Percentiles rank a stretch among this genome's conserved stretches.
Evolutionary conservation across 2,329 filamentous ascomycete species (phyloP).

Genomic region (Trichoderma hamatum): DNA sequence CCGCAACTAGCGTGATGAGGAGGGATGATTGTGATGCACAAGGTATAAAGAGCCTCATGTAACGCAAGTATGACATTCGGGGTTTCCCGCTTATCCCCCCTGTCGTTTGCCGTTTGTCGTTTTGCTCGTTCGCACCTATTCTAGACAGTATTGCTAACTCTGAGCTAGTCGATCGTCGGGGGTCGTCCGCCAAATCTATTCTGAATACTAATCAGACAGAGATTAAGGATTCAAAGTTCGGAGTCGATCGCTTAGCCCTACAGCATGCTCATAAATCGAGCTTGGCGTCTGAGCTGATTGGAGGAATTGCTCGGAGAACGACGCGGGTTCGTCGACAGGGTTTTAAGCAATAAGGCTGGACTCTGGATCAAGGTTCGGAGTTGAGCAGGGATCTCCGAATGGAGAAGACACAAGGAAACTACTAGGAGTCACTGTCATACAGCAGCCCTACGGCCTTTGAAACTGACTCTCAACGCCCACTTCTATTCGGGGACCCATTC

Average conservation of each 20-base stretch:
- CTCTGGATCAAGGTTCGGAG: not conserved
- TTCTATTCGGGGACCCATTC: not conserved
- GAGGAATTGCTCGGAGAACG: not conserved
- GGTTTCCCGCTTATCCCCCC: not conserved
- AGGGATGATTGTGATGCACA: not conserved
- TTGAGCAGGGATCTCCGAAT: conserved; percentile 1
- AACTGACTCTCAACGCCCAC: not conserved
- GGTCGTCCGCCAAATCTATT: not conserved
- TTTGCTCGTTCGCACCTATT: not conserved
- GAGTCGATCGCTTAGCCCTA: not conserved
- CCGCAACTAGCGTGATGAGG: not conserved
- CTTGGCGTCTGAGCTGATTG: not conserved
- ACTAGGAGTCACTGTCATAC: not conserved
- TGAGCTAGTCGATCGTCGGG: not conserved
- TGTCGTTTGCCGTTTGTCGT: not conserved
- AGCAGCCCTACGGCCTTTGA: conserved; percentile 8
- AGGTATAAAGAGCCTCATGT: not conserved
- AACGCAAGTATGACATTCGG: not conserved
- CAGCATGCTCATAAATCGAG: not conserved
- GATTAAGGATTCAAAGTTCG: not conserved
- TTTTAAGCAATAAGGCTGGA: not conserved
- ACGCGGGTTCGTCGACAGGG: not conserved
- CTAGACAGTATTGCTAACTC: not conserved
- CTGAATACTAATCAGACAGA: not conserved
- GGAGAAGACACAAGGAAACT: not conserved